These are phyloP conservation scores for Ogataea hybrid DNA, from an alignment of 1,139 yeast species.

Conservation along the genomic window DNA sequence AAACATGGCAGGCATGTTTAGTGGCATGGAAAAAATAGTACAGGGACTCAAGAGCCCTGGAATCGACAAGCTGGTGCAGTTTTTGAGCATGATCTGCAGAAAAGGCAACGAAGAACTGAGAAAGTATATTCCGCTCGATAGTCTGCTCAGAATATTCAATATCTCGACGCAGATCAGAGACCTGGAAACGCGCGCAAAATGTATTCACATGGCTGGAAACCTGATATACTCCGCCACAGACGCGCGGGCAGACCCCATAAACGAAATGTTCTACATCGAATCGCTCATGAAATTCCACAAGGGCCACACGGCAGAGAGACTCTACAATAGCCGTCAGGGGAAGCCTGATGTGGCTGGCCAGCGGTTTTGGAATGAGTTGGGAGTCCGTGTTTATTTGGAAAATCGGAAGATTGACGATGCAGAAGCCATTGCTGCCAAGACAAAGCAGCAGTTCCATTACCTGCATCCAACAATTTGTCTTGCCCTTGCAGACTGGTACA, in stretches of 20 bases:
- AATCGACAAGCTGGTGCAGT: constrained; percentile 23
- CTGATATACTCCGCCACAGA: constrained; percentile 27
- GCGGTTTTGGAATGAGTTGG: constrained; percentile 34
- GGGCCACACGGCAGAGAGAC: constrained; percentile 22
- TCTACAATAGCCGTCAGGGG: constrained; percentile 27
- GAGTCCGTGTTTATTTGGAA: constrained; percentile 26
- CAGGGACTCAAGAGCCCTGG: constrained; percentile 21
- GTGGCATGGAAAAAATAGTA: constrained; percentile 22
- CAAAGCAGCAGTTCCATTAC: constrained; percentile 23
- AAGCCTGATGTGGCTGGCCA: constrained; percentile 30
- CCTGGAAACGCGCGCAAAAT: constrained; percentile 24
- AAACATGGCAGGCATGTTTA: constrained; percentile 22
- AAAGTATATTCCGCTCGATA: constrained; percentile 23
- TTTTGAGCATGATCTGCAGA: constrained; percentile 22
- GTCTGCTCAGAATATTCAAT: constrained; percentile 23
- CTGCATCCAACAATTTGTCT: constrained; percentile 25
- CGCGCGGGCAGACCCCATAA: constrained; percentile 34
- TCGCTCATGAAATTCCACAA: constrained; percentile 24
- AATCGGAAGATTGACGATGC: constrained; percentile 19
- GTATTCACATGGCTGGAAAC: constrained; percentile 31
- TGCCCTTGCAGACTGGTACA: constrained; percentile 21
- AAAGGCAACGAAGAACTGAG: constrained; percentile 20
- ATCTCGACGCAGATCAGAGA: constrained; percentile 29
- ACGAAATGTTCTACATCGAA: constrained; percentile 33
- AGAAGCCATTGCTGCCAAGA: constrained; percentile 22